phyloP scores from a whole-genome alignment of 1,284 basidiomycete species.

The Tylopilus sp. region DNA sequence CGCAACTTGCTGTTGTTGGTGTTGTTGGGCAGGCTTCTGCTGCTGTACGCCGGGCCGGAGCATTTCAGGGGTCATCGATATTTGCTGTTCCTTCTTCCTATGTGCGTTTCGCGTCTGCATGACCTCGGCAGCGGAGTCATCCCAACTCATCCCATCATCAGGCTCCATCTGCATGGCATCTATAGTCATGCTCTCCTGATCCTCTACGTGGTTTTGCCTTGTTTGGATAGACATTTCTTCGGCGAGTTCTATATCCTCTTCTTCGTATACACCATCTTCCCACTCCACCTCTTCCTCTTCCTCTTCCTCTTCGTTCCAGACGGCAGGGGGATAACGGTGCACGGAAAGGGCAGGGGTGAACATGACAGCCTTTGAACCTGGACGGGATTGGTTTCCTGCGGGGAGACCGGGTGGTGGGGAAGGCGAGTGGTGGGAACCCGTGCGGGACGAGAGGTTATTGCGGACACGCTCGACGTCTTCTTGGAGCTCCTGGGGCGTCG shows the following conservation, averaged over 20 bases:
- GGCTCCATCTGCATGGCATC: conserved; percentile 47
- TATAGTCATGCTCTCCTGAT: conserved; percentile 24
- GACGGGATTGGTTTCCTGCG: conserved; percentile 21
- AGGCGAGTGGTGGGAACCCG: conserved; percentile 43
- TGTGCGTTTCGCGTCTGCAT: conserved; percentile 39
- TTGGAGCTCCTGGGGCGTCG: conserved; percentile 66
- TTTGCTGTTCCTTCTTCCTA: conserved; percentile 24
- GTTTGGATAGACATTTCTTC: conserved; percentile 42
- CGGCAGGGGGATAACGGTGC: conserved; percentile 71
- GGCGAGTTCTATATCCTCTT: conserved; percentile 61
- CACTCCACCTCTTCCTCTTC: conserved; percentile 72
- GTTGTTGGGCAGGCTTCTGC: conserved; percentile 27
- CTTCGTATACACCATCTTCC: conserved; percentile 70
- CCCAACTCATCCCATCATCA: conserved; percentile 76
- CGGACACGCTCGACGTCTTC: conserved; percentile 52
- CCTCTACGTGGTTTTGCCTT: conserved; percentile 37
- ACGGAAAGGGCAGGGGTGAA: conserved; percentile 60
- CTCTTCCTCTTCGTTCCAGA: conserved; percentile 79
- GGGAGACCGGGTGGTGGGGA: conserved; percentile 43
- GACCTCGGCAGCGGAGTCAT: conserved; percentile 54
- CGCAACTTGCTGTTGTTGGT: conserved; percentile 29
- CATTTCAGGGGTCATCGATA: conserved; percentile 18
- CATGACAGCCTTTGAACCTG: conserved; percentile 43
- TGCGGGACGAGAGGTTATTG: conserved; percentile 47
- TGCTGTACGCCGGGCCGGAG: conserved; percentile 15